Evolutionary conservation across 176 grass and related monocot species (phyloP).

Genomic region (Oryza longistaminata): DNA sequence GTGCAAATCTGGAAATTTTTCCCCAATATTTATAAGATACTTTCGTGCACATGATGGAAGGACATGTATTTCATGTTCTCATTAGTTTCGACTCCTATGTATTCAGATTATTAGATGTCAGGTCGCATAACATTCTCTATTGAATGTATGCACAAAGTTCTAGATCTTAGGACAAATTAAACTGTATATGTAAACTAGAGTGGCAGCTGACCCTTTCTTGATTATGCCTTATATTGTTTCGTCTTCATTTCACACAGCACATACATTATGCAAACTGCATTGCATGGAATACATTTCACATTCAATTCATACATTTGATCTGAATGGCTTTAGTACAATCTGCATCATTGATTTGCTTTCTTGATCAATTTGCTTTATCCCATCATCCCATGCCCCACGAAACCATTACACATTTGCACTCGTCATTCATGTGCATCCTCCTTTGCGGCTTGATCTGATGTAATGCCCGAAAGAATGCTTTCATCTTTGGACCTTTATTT

Average conservation of each 20-base stretch:
- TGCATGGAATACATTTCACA: not conserved
- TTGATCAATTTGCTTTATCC: not conserved
- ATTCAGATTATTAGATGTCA: conserved; percentile 11
- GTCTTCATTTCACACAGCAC: not conserved
- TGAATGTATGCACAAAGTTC: not conserved
- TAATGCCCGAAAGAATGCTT: not conserved
- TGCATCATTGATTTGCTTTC: not conserved
- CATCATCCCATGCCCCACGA: not conserved
- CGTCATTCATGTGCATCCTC: not conserved
- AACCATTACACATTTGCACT: not conserved
- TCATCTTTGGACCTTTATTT: not conserved
- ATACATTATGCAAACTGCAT: not conserved
- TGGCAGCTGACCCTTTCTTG: no score
- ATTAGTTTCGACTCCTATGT: not conserved
- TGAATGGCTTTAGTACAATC: conserved; percentile 4
- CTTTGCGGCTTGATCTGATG: not conserved
- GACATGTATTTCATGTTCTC: not conserved
- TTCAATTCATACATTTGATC: not conserved
- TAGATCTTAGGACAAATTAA: not conserved
- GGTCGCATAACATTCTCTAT: not conserved
- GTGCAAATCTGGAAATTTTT: not conserved
- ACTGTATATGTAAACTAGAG: not conserved
- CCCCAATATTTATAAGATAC: not conserved
- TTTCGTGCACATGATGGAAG: not conserved
- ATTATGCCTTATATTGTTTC: not conserved